Evolutionary conservation across 2,329 filamentous ascomycete genomes (phyloP).

Genomic region (Penicillium crustosum): DNA sequence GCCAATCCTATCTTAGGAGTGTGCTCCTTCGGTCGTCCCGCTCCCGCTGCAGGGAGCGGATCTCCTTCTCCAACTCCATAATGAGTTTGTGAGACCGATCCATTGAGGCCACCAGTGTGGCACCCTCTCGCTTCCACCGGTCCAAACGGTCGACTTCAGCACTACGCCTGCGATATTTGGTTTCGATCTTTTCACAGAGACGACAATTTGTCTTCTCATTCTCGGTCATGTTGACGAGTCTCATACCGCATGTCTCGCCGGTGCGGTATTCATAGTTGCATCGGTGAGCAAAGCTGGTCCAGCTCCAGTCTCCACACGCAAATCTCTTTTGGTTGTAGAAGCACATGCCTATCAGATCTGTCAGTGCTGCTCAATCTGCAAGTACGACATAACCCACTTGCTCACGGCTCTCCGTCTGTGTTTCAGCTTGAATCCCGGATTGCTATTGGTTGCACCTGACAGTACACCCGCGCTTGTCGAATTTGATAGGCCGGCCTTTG

Average conservation of each 20-base stretch:
- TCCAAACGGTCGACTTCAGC: constrained; percentile 74
- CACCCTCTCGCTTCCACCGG: constrained; percentile 73
- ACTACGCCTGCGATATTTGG: constrained; percentile 71
- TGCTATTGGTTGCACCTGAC: constrained; percentile 35
- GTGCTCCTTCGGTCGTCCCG: constrained; percentile 41
- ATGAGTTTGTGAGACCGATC: constrained; percentile 71
- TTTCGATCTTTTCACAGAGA: constrained; percentile 84
- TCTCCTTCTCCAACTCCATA: constrained; percentile 68
- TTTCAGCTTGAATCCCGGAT: constrained; percentile 34
- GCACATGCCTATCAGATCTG: constrained; percentile 66
- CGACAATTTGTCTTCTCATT: constrained; percentile 68
- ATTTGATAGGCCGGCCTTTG: constrained; percentile 38
- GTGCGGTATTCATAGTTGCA: constrained; percentile 94
- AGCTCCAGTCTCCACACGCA: constrained; percentile 87
- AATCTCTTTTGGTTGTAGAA: constrained; percentile 91
- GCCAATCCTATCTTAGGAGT: constrained; percentile 25
- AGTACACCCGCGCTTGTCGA: constrained; percentile 27
- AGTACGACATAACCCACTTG: constrained; percentile 36
- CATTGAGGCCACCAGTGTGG: constrained; percentile 58
- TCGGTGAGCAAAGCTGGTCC: constrained; percentile 88
- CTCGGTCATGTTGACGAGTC: constrained; percentile 76
- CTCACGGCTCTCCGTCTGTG: constrained; percentile 27
- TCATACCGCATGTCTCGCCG: constrained; percentile 94
- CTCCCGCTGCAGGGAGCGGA: constrained; percentile 64
- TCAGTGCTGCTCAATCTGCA: constrained; percentile 30